A percentile compares a stretch with the other conserved stretches of the same genome.
Evolutionary conservation across 805 yeast genomes (phyloP).

Genomic region (Naumovozyma baii): DNA sequence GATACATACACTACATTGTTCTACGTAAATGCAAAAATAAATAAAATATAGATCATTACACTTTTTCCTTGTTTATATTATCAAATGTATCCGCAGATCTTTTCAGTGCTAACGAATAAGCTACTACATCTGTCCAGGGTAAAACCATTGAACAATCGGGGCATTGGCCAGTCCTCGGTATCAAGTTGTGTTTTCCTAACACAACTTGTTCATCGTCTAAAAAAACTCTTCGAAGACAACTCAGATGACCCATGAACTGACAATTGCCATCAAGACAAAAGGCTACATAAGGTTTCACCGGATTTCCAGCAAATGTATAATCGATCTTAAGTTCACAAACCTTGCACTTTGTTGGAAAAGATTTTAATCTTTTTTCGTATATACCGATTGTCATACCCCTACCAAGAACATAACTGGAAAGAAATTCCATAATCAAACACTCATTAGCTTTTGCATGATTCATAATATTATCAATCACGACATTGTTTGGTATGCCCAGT

Average conservation of each 20-base stretch:
- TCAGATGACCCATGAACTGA: slow-evolving; percentile 29
- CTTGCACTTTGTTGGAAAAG: slow-evolving; percentile 24
- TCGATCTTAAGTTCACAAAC: slow-evolving; percentile 29
- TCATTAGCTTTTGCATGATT: slow-evolving; percentile 18
- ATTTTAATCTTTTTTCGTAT: slow-evolving; percentile 15
- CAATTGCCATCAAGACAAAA: slow-evolving; percentile 31
- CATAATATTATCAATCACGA: slow-evolving; percentile 10
- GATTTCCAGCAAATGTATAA: slow-evolving; percentile 26
- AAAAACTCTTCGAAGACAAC: slow-evolving; percentile 31
- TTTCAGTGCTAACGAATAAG: slow-evolving; percentile 17
- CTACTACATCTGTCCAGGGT: slow-evolving; percentile 26
- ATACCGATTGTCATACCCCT: slow-evolving; percentile 9
- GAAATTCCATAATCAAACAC: slow-evolving; percentile 22
- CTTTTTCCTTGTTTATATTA: no score
- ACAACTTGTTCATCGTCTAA: slow-evolving; percentile 10
- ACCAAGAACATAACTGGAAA: slow-evolving; percentile 6
- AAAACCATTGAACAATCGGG: slow-evolving; percentile 18
- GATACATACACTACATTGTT: no score
- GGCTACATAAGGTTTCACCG: slow-evolving; percentile 28
- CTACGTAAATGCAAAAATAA: no score
- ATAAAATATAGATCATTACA: no score
- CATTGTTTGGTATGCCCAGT: slow-evolving; percentile 4
- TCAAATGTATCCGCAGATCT: slow-evolving; percentile 4
- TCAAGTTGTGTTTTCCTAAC: slow-evolving; percentile 12
- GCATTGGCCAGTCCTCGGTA: slow-evolving; percentile 27